Conservation (phyloP, 1,139 yeast genomes). For the Saccharomyces hybrid region DNA sequence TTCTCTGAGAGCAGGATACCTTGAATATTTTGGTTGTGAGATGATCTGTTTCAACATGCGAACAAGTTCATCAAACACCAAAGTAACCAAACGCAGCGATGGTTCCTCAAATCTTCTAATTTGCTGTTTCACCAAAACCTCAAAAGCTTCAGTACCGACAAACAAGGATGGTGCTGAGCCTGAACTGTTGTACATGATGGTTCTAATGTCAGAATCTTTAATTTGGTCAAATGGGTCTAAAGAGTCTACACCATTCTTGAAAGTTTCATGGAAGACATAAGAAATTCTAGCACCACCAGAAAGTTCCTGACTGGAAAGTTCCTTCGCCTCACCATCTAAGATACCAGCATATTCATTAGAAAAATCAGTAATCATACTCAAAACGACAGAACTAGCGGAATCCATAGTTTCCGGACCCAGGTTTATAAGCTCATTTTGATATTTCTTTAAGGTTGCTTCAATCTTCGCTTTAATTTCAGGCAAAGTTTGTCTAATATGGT, state of each 20-base stretch:
- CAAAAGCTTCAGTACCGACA: constrained; percentile 96
- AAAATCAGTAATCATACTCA: constrained; percentile 86
- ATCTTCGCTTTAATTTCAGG: constrained; percentile 91
- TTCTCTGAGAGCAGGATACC: constrained; percentile 88
- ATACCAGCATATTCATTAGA: constrained; percentile 88
- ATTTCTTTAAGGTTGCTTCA: constrained; percentile 74
- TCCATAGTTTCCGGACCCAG: constrained; percentile 85
- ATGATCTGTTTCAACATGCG: constrained; percentile 82
- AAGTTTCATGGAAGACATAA: constrained; percentile 94
- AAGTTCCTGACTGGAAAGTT: constrained; percentile 74
- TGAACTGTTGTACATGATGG: constrained; percentile 94
- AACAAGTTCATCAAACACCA: constrained; percentile 90
- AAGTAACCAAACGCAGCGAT: constrained; percentile 74
- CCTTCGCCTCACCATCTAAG: constrained; percentile 88
- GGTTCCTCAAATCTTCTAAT: constrained; percentile 94
- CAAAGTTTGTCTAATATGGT: constrained; percentile 87
- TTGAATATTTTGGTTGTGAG: constrained; percentile 68
- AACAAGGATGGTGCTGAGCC: constrained; percentile 97
- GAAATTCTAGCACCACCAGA: constrained; percentile 98
- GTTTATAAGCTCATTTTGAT: constrained; percentile 65
- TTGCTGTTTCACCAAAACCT: constrained; percentile 91
- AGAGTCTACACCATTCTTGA: constrained; percentile 84
- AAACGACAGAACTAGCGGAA: constrained; percentile 81
- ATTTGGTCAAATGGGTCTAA: constrained; percentile 96
- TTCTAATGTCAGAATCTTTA: constrained; percentile 92